phyloP scores from a whole-genome alignment of 1,284 basidiomycete species.

The Phenoliferia sp. region DNA sequence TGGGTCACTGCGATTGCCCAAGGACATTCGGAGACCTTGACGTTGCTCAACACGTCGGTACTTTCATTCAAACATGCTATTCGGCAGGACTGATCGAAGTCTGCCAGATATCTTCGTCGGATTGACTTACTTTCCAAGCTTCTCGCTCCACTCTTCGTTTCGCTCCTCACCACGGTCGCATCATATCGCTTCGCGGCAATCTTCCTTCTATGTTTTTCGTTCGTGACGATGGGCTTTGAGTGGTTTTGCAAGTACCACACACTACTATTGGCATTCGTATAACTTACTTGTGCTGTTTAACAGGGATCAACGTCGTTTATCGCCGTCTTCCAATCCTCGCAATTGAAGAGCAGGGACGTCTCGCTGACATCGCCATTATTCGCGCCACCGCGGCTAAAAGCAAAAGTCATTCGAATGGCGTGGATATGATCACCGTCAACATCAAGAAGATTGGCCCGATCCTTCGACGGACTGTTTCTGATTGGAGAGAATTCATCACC shows the following conservation, averaged over 20 bases:
- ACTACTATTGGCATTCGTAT: not conserved
- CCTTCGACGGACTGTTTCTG: conserved; percentile 25
- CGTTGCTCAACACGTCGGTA: conserved; percentile 41
- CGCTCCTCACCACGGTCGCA: conserved; percentile 46
- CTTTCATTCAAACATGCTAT: too few species aligned
- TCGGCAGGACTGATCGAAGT: too few species aligned
- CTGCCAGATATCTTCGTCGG: conserved; percentile 45
- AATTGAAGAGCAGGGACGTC: not conserved
- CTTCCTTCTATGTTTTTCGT: conserved; percentile 36
- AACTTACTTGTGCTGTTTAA: not conserved
- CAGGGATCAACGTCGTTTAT: conserved; percentile 44
- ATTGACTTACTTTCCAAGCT: conserved; percentile 57
- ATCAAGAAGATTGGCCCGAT: not conserved
- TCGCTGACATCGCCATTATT: not conserved
- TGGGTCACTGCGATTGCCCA: conserved; percentile 52
- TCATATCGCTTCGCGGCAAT: conserved; percentile 39
- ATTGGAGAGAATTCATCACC: conserved; percentile 50
- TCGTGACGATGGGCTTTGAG: conserved; percentile 38
- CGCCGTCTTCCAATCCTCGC: conserved; percentile 39
- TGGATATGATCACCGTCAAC: not conserved
- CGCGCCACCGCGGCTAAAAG: not conserved
- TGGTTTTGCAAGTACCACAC: conserved; percentile 31
- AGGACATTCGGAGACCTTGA: conserved; percentile 33
- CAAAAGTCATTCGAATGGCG: not conserved
- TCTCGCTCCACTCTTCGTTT: conserved; percentile 54